Evolutionary conservation across 257 asterid species (phyloP).

Genomic region (Misopates orontium): DNA sequence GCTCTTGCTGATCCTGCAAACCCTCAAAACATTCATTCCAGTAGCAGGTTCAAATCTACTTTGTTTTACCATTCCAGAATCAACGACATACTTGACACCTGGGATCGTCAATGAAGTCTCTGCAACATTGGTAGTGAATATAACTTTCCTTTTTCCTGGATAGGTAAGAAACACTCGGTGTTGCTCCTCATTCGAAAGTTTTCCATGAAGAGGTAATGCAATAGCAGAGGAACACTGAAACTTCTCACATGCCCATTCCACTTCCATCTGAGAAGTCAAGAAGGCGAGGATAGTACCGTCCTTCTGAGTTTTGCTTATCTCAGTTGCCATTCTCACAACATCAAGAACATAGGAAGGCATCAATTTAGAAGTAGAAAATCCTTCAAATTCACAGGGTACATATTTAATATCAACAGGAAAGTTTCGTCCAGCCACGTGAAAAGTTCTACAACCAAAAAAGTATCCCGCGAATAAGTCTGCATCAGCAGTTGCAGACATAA

Average conservation of each 20-base stretch:
- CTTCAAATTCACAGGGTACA: constrained; percentile 55
- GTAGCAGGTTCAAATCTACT: constrained; percentile 75
- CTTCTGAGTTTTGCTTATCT: constrained; percentile 55
- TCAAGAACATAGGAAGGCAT: constrained; percentile 62
- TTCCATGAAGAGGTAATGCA: constrained; percentile 85
- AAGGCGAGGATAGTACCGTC: constrained; percentile 91
- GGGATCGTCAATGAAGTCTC: constrained; percentile 98
- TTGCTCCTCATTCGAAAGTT: constrained; percentile 80
- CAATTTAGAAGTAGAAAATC: constrained; percentile 33
- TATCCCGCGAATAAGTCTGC: constrained; percentile 73
- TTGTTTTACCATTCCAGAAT: constrained; percentile 88
- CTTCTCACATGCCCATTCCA: constrained; percentile 93
- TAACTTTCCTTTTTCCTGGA: constrained; percentile 75
- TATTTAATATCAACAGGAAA: constrained; percentile 79
- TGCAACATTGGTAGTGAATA: constrained; percentile 86
- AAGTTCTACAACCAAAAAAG: constrained; percentile 68
- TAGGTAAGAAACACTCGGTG: constrained; percentile 54
- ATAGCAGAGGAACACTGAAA: constrained; percentile 52
- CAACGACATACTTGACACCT: constrained; percentile 87
- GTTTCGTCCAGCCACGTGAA: constrained; percentile 73
- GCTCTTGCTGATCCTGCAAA: constrained; percentile 78
- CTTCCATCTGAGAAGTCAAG: constrained; percentile 95
- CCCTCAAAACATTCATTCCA: constrained; percentile 81
- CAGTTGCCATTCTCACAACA: constrained; percentile 61
- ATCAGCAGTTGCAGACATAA: constrained; percentile 97